These are phyloP conservation scores for Mucor circinelloides DNA, from an alignment of 371 early-diverging fungal genomes.

Conservation along the genomic window DNA sequence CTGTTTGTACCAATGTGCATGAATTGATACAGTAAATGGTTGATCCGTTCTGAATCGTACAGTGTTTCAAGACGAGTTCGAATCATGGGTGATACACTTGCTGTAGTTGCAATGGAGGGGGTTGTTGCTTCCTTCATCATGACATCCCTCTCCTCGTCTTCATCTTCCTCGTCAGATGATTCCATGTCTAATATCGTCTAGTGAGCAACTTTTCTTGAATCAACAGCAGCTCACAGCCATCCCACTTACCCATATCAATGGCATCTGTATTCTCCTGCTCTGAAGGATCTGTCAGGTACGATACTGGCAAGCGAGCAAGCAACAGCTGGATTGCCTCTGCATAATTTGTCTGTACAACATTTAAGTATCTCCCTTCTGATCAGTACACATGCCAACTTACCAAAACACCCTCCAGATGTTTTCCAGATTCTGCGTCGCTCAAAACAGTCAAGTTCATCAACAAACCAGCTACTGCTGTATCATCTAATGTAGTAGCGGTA, in stretches of 20 bases:
- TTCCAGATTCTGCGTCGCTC: slow-evolving; percentile 20
- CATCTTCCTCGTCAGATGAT: slow-evolving; percentile 46
- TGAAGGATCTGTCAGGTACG: slow-evolving; percentile 22
- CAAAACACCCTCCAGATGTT: slow-evolving; percentile 11
- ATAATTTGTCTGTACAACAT: slow-evolving; percentile 15
- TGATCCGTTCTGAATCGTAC: slow-evolving; percentile 48
- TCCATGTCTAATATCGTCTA: slow-evolving; percentile 2
- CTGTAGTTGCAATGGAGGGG: neutral
- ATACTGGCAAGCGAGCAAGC: slow-evolving; percentile 28
- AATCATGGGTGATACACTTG: slow-evolving; percentile 35
- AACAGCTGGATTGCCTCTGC: slow-evolving; percentile 28
- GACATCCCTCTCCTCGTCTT: slow-evolving; percentile 29
- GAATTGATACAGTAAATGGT: slow-evolving; percentile 46
- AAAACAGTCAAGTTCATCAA: slow-evolving; percentile 39
- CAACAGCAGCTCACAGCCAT: too few relatives aligned
- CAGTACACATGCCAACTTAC: neutral
- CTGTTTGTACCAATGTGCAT: slow-evolving; percentile 10
- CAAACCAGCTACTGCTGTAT: slow-evolving; percentile 24
- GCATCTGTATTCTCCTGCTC: neutral
- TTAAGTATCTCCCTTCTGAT: neutral
- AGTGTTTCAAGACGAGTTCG: slow-evolving; percentile 51
- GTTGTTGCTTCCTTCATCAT: slow-evolving; percentile 22
- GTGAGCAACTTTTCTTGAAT: too few relatives aligned
- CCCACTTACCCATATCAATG: slow-evolving; percentile 9
- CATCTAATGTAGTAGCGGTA: slow-evolving; percentile 3